Percentiles rank a stretch among this genome's conserved stretches.
These are phyloP conservation scores for Halophytophthora polymorphica DNA, from an alignment of 352 stramenopile species.

Conservation along the genomic window DNA sequence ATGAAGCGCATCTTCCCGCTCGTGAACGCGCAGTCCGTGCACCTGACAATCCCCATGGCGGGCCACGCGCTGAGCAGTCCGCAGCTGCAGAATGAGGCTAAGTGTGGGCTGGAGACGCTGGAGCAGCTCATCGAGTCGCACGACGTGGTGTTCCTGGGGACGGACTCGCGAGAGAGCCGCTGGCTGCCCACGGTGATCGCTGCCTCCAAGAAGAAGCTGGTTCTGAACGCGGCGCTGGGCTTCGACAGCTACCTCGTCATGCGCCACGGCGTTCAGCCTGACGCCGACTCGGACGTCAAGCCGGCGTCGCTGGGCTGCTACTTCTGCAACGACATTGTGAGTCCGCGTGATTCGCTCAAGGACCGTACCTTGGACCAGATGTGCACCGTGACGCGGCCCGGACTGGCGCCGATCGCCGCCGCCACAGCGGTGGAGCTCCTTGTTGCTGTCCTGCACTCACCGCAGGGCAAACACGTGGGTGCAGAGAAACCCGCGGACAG, in stretches of 20 bases:
- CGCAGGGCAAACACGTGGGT: constrained; percentile 62
- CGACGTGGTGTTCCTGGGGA: constrained; percentile 97
- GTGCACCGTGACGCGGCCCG: constrained; percentile 98
- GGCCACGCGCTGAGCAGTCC: constrained; percentile 87
- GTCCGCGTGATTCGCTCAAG: constrained; percentile 94
- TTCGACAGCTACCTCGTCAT: constrained; percentile 99
- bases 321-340: constrained; percentile 99
- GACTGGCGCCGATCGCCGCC: constrained; percentile 90
- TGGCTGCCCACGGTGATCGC: constrained; percentile 98
- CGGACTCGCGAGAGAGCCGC: constrained; percentile 97
- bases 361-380: constrained; percentile 99
- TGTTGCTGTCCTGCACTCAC: constrained; percentile 94
- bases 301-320: constrained; percentile 92
- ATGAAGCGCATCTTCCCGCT: constrained; percentile 93
- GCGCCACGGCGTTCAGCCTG: constrained; percentile 86
- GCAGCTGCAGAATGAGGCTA: constrained; percentile 58
- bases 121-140: constrained; percentile 89
- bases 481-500: constrained; percentile 57
- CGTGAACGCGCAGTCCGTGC: constrained; percentile 81
- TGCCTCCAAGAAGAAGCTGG: constrained; percentile 89
- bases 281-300: constrained; percentile 4
- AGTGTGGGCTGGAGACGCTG: constrained; percentile 72
- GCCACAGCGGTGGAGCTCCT: constrained; percentile 96
- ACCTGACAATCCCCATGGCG: constrained; percentile 98
- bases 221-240: constrained; percentile 79